Base-by-base conservation (phyloP, 179 eudicot genomes). In the Spergularia azorica region DNA sequence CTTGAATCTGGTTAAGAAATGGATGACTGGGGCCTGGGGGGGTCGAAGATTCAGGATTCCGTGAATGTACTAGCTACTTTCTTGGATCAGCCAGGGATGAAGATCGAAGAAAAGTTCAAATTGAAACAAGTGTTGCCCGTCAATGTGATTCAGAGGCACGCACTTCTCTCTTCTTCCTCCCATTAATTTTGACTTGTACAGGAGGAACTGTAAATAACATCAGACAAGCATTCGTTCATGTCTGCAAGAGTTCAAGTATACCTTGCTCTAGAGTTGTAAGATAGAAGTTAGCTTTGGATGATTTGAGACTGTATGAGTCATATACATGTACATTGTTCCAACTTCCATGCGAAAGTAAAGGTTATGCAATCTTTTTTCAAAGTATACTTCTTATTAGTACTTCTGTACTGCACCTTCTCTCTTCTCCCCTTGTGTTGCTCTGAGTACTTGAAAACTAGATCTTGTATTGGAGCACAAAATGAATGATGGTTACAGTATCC, bases 231-330 rank as follows among this genome's bases (percentile, higher is more conserved):
- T 20, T 63, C 72, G 56, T 56, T 64, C 16, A 38, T 74, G 8
- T 58, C 63, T 11, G 39, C 59, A 56, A 41, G 20, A 55, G 2
- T 43, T 56, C 21, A 17, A 54, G 38, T 20, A 8, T 73, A 17
- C 9, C 60, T 21, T 61, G 13, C 46, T 50, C 12, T 15, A 55
- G 15, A 59, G 20, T 58, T 38, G 6, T 67, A 67, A 43, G 2
- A 14, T 69, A 68, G 14, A 64, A n/a, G 69, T n/a, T 55, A 46
- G 76, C 58, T 80, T 36, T 32, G 21, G 67, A 66, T 75, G 61
- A 62, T 32, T 12, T 60, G 43, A 60, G 38, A 70, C 14, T 32
- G 36, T 52, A 36, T 50, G 20, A 8, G 43, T 60, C 57, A 41
- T 32, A 64, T 71, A 9, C 66, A 58, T 57, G 54, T 58, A 68